Base-by-base conservation (phyloP, 768 basidiomycete species). In the Macrolepiota albuminosa region DNA sequence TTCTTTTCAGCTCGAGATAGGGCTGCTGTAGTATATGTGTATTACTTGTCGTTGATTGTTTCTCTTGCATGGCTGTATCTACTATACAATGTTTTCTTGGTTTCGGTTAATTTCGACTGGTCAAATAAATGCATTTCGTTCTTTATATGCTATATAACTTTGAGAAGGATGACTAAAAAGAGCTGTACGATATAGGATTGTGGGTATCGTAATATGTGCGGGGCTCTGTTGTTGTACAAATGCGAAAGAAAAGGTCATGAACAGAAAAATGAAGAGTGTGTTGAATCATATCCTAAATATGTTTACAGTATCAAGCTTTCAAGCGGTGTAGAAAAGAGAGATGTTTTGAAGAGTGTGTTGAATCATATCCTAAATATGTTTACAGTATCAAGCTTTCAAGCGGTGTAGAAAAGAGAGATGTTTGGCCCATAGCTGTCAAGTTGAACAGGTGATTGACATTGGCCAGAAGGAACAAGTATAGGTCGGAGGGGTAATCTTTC, bases 351-450 rank as follows among this genome's bases (percentile, higher is more conserved):
- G 46, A 54, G 33, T 60, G 48, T 62, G 40, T 14, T n/a, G 6
- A n/a, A 39, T 51, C 40, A 33, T 26, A 58, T 52, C 40, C 48
- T 57, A 59, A 61, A n/a, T 21, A 62, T 29, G 11, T 29, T 29
- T 50, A 48, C 24, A 60, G 26, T 40, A 54, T 64, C 59, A 69
- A 57, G 67, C 63, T 62, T 71, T 71, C 64, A 76, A 58, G 62
- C 70, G 70, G 58, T 72, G 73, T 58, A 76, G 65, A 67, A 77
- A 70, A 33, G 76, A 73, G 36, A 69, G 60, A 64, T 73, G 74
- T 29, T 73, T 55, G 71, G 68, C 49, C 63, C 64, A 57, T 59
- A 62, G 36, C n/a, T 57, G 13, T 69, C 64, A 29, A 60, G 29
- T 46, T 59, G 50, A 6, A 47, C 36, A 37, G 60, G 37, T 26